phyloP scores from a whole-genome alignment of 2,329 filamentous ascomycete species.

The Pseudopyricularia cyperi region DNA sequence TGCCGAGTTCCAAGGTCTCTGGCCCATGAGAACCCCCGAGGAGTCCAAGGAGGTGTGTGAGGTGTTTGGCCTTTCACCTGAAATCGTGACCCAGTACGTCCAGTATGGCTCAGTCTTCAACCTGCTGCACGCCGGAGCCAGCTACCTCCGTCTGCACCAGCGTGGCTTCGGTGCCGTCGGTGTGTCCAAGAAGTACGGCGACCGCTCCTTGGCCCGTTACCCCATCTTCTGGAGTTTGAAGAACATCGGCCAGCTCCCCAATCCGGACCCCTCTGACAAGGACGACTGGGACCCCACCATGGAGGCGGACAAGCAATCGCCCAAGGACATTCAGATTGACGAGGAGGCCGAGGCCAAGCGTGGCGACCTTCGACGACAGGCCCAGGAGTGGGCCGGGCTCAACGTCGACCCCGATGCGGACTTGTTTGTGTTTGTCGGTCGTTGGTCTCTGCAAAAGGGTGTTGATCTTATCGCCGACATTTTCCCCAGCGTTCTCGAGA shows the following conservation, averaged over 20 bases:
- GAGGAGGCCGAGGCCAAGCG: background rate
- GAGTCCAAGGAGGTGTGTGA: background rate
- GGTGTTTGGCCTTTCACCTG: background rate
- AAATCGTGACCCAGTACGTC: background rate
- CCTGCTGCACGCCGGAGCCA: background rate
- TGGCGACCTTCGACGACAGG: slow-evolving; percentile 29
- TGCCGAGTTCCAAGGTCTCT: background rate
- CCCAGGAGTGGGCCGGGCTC: slow-evolving; percentile 55
- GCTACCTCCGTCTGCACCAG: background rate
- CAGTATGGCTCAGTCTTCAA: background rate
- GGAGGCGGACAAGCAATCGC: slow-evolving; percentile 18
- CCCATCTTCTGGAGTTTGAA: background rate
- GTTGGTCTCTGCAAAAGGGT: slow-evolving; percentile 59
- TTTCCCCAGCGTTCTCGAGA: slow-evolving; percentile 20
- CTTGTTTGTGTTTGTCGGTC: slow-evolving; percentile 54
- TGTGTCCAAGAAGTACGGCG: background rate
- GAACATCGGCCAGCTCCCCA: background rate
- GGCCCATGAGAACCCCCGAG: background rate
- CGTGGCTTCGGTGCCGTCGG: slow-evolving; percentile 36
- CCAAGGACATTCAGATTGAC: background rate
- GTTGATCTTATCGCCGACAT: slow-evolving; percentile 44
- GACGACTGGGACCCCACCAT: slow-evolving; percentile 51
- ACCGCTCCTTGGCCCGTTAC: background rate
- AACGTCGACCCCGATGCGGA: slow-evolving; percentile 48
- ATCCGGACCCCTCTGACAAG: slow-evolving; percentile 29